Percentiles rank a stretch among this genome's conserved stretches.
These are phyloP conservation scores for Davidsoniella australis DNA, from an alignment of 2,329 filamentous ascomycete genomes.

Conservation along the genomic window DNA sequence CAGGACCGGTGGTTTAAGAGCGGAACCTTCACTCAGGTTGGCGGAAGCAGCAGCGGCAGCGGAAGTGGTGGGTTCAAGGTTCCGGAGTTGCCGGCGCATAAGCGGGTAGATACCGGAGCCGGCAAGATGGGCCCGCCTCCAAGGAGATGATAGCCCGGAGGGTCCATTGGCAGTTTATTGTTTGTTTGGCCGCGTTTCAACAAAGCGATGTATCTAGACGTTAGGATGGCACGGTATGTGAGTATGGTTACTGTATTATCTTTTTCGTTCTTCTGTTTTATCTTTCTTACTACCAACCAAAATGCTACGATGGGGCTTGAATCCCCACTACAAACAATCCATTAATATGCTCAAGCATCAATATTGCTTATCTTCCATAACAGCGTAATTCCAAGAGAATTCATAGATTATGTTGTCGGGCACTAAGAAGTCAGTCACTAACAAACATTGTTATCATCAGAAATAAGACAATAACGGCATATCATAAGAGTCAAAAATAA, in stretches of 20 bases:
- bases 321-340: too few species aligned
- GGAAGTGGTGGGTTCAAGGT: constrained; percentile 59
- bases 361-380: too few species aligned
- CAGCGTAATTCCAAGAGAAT: too few species aligned
- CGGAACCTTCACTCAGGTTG: constrained; percentile 87
- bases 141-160: constrained; percentile 14
- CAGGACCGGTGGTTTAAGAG: constrained; percentile 95
- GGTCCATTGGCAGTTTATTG: not conserved
- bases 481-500: too few species aligned
- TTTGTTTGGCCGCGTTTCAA: constrained; percentile 9
- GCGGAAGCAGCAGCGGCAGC: constrained; percentile 23
- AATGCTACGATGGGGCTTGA: too few species aligned
- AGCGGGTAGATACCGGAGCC: constrained; percentile 52
- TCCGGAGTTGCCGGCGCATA: constrained; percentile 53
- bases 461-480: too few species aligned
- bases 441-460: too few species aligned
- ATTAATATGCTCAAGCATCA: too few species aligned
- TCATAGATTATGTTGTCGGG: too few species aligned
- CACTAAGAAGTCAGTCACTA: too few species aligned
- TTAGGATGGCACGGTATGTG: not conserved
- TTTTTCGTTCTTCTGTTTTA: not conserved
- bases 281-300: not conserved
- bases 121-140: constrained; percentile 31
- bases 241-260: not conserved
- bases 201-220: constrained; percentile 4